These are phyloP conservation scores for Hypoxylon fuscum DNA, from an alignment of 495 filamentous ascomycete species.

Conservation along the genomic window DNA sequence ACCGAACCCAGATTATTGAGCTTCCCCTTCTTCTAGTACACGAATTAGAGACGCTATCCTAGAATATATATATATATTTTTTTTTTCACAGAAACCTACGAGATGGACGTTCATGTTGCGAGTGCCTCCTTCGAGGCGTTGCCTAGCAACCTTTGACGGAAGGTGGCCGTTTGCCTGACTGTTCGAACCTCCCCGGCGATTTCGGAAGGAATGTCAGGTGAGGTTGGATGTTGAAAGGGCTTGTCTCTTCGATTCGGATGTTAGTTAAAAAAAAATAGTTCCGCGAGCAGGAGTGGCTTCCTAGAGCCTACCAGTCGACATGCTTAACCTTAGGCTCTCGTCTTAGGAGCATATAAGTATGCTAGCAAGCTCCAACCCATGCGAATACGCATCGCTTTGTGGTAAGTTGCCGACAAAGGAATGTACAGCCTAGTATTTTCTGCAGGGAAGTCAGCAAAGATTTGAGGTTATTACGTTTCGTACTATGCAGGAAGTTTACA, in stretches of 20 bases:
- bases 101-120: slow-evolving; percentile 15
- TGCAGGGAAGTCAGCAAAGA: slow-evolving; percentile 5
- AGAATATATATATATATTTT: not conserved
- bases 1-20: slow-evolving; percentile 3
- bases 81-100: slow-evolving; percentile 6
- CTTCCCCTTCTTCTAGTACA: slow-evolving; percentile 9
- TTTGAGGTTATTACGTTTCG: not conserved
- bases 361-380: slow-evolving; percentile 9
- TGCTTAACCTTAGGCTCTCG: slow-evolving; percentile 37
- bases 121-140: slow-evolving; percentile 3
- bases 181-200: slow-evolving; percentile 36
- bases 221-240: slow-evolving; percentile 26
- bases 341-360: slow-evolving; percentile 27
- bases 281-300: not conserved
- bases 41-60: slow-evolving; percentile 9
- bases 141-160: not conserved
- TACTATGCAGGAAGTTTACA: not conserved
- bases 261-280: not conserved
- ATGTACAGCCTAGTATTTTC: slow-evolving; percentile 6
- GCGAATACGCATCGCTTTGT: slow-evolving; percentile 33
- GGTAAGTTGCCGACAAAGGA: slow-evolving; percentile 9
- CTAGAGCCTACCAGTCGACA: slow-evolving; percentile 43
- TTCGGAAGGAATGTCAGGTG: slow-evolving; percentile 33
- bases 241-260: slow-evolving; percentile 16
- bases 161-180: slow-evolving; percentile 1